phyloP scores from a whole-genome alignment of 2,329 filamentous ascomycete species.

The Alternaria brassicicola region DNA sequence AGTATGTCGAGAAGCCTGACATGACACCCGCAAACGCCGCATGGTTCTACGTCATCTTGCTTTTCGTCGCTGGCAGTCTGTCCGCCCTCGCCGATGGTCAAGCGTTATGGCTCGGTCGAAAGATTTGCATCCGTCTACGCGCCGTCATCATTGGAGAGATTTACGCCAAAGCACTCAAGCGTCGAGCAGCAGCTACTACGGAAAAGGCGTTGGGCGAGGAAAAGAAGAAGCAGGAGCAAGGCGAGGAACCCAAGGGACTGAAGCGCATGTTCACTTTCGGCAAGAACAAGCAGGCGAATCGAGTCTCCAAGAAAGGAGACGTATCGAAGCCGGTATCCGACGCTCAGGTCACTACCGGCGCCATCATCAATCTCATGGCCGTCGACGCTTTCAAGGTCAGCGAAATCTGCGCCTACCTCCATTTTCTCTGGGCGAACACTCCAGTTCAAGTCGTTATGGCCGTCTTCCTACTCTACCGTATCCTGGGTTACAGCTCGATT shows the following conservation, averaged over 20 bases:
- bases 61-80: conserved; percentile 81
- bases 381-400: conserved; percentile 99
- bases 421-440: conserved; percentile 92
- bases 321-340: conserved; percentile 53
- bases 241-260: conserved; percentile 50
- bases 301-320: conserved; percentile 49
- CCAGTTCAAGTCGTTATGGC: conserved; percentile 87
- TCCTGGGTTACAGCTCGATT: conserved; percentile 91
- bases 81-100: conserved; percentile 85
- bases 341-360: conserved; percentile 87
- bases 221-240: conserved; percentile 50
- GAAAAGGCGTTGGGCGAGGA: conserved; percentile 74
- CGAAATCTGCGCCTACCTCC: conserved; percentile 91
- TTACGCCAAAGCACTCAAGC: conserved; percentile 90
- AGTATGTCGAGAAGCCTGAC: conserved; percentile 87
- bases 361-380: conserved; percentile 99
- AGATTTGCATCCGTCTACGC: conserved; percentile 89
- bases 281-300: conserved; percentile 59
- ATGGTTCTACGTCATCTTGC: conserved; percentile 92
- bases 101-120: conserved; percentile 90
- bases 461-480: conserved; percentile 80
- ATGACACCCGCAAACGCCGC: conserved; percentile 81
- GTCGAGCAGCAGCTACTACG: conserved; percentile 78
- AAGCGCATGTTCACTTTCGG: conserved; percentile 62
- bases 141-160: conserved; percentile 97